Evolutionary conservation across 129 eudicot genomes (phyloP), one percentile per base, ranked within the genome.

Genomic region (Cynara cardunculus): DNA sequence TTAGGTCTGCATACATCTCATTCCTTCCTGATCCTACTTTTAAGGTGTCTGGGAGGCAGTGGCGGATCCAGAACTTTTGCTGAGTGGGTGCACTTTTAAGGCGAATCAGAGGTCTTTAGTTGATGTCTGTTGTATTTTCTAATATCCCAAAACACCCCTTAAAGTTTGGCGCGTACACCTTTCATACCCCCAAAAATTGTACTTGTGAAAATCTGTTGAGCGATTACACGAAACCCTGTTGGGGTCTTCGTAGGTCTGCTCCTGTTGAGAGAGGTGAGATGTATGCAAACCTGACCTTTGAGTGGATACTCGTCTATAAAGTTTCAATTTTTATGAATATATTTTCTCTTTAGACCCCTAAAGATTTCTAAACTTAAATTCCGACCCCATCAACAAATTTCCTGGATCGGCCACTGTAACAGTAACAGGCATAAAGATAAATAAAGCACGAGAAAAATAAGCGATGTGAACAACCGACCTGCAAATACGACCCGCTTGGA

Each of bases 381-480:
- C 16, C 4, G 16, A 53, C 22, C 64, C 61, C 19, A 0, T 16
- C 64, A 53, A 18, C 22, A 53, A 53, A 18, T 16, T 3, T 18
- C 7, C 22, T 5, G 64, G 64, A 14, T 18, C 64, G 2, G 22
- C 64, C 64, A 53, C 24, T 53, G 18, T 18, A 53, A 53, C 2
- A 16, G 64, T 53, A 16, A 7, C 65, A 56, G 7, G 1, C 18
- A n/a, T 53, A 53, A 53, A 53, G 65, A 56, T 56, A 4, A 49
- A 49, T 4, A 21, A 24, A 72, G 12, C 2, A 59, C 46, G 13
- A 0, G 44, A 56, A 13, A 49, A 41, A 72, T 25, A 56, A 56
- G 13, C 3, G 18, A 13, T 66, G 65, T 64, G 2, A 22, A 79
- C 32, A 37, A 56, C 87, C 26, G 21, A 80, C 87, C 85, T 84